Evolutionary conservation across 352 stramenopile species (phyloP).

Genomic region (Globisporangium barbulae): DNA sequence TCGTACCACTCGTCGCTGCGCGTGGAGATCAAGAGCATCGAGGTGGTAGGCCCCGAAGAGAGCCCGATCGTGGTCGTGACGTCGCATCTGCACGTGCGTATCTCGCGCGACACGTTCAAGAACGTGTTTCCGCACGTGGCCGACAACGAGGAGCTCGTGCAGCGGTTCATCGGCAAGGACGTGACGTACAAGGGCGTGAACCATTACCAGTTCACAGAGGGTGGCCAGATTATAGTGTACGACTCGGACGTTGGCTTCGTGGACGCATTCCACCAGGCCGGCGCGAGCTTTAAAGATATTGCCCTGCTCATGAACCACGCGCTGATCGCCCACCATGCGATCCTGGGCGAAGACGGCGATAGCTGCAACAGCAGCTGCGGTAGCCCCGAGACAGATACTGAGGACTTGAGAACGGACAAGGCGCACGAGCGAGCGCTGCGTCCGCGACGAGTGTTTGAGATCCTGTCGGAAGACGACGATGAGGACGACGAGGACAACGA

Average conservation of each 20-base stretch:
- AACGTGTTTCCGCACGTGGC: conserved; percentile 59
- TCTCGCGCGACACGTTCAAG: conserved; percentile 48
- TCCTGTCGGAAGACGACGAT: conserved; percentile 3
- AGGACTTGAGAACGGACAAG: background rate
- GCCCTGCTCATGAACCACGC: conserved; percentile 46
- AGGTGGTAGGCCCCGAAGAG: conserved; percentile 38
- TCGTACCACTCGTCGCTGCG: conserved; percentile 29
- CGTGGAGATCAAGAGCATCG: conserved; percentile 34
- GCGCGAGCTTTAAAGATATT: conserved; percentile 41
- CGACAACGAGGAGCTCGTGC: conserved; percentile 42
- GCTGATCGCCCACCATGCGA: conserved; percentile 23
- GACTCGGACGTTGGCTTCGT: conserved; percentile 61
- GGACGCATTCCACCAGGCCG: conserved; percentile 36
- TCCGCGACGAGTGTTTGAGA: background rate
- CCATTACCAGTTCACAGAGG: conserved; percentile 42
- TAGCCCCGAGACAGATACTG: background rate
- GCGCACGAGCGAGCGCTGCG: background rate
- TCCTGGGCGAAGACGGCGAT: conserved; percentile 7
- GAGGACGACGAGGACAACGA: background rate
- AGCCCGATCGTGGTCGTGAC: conserved; percentile 43
- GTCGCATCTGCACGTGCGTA: conserved; percentile 42
- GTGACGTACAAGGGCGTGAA: conserved; percentile 51
- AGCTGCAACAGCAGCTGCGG: background rate
- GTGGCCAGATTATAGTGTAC: conserved; percentile 47
- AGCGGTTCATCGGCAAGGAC: conserved; percentile 40